These are phyloP conservation scores for Mikania micrantha DNA, from an alignment of 129 eudicot species.

Conservation along the genomic window DNA sequence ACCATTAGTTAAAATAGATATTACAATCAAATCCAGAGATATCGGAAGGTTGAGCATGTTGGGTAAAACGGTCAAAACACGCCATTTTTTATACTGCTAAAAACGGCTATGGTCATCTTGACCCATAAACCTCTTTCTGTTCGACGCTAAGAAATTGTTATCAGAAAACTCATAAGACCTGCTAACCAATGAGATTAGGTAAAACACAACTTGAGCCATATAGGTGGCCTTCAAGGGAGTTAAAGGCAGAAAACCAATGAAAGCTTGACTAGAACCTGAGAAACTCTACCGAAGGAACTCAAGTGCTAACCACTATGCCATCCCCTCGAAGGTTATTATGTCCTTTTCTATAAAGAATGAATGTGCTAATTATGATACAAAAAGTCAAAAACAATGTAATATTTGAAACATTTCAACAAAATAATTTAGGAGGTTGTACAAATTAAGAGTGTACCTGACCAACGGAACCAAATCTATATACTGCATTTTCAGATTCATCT, in stretches of 20 bases:
- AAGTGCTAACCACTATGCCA: too few relatives aligned
- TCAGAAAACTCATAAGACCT: too few relatives aligned
- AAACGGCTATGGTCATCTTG: background rate
- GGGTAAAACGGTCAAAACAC: background rate
- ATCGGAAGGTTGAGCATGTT: background rate
- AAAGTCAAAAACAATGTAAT: background rate
- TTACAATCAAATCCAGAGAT: too few relatives aligned
- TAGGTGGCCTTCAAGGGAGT: too few relatives aligned
- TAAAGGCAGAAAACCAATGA: too few relatives aligned
- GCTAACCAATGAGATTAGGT: too few relatives aligned
- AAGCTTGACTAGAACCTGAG: too few relatives aligned
- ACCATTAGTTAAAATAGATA: too few relatives aligned
- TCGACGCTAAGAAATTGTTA: too few relatives aligned
- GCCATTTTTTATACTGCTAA: background rate
- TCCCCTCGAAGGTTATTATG: too few relatives aligned
- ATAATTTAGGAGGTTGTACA: background rate
- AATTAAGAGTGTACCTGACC: constrained; percentile 57
- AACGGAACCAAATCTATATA: constrained; percentile 89
- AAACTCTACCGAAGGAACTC: too few relatives aligned
- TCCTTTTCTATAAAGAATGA: background rate
- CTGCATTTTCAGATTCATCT: constrained; percentile 53
- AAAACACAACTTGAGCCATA: too few relatives aligned
- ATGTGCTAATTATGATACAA: background rate
- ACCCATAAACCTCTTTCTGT: background rate
- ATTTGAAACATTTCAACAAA: background rate